Conservation (phyloP, 768 basidiomycete species). For the Pleurotus tuber-regium region DNA sequence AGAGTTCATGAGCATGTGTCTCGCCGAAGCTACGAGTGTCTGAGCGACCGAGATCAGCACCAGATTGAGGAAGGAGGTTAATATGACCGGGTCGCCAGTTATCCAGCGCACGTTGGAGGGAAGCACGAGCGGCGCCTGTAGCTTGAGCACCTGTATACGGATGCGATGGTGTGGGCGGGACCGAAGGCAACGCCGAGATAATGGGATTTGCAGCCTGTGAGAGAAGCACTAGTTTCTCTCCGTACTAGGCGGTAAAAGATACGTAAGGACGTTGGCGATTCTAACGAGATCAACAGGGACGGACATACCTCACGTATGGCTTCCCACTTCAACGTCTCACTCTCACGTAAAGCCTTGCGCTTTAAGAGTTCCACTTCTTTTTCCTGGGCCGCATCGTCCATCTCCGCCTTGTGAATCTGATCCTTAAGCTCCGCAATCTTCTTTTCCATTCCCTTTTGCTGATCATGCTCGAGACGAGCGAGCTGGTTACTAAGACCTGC, state of each 20-base stretch:
- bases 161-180: constrained; percentile 55
- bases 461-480: constrained; percentile 60
- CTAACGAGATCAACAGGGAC: too few relatives aligned
- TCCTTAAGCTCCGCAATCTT: constrained; percentile 69
- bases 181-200: constrained; percentile 55
- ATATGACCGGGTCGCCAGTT: constrained; percentile 70
- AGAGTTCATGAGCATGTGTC: constrained; percentile 75
- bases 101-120: constrained; percentile 77
- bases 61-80: constrained; percentile 43
- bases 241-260: too few relatives aligned
- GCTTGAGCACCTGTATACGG: constrained; percentile 62
- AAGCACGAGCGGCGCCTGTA: constrained; percentile 69
- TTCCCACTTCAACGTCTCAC: constrained; percentile 76
- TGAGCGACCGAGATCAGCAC: constrained; percentile 58
- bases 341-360: constrained; percentile 73
- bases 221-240: constrained; percentile 74
- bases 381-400: constrained; percentile 64
- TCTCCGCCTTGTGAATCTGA: constrained; percentile 63
- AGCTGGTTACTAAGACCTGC: constrained; percentile 59
- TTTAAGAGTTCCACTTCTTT: constrained; percentile 69
- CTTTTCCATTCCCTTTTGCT: constrained; percentile 61
- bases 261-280: too few relatives aligned
- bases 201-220: constrained; percentile 69
- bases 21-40: constrained; percentile 84
- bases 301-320: constrained; percentile 72